Percentiles rank a stretch among this genome's conserved stretches.
These are phyloP conservation scores for Dactylonectria macrodidyma DNA, from an alignment of 2,329 filamentous ascomycete species.

Conservation along the genomic window DNA sequence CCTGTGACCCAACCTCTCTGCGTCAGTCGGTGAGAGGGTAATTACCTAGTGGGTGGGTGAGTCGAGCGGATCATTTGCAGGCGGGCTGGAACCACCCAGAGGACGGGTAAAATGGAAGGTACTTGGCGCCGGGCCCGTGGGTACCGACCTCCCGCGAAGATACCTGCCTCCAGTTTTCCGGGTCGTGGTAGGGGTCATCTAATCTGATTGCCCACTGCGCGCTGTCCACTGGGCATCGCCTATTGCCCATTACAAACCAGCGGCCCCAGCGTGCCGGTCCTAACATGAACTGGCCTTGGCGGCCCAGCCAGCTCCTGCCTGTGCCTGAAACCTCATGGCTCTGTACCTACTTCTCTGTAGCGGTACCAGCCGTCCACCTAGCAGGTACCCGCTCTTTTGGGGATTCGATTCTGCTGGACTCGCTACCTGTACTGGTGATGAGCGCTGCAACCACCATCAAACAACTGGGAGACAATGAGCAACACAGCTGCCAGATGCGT, in stretches of 20 bases:
- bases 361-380: conserved; percentile 10
- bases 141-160: conserved; percentile 23
- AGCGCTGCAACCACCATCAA: conserved; percentile 9
- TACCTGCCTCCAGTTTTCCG: conserved; percentile 21
- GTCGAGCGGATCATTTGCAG: not conserved
- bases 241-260: conserved; percentile 29
- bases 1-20: not conserved
- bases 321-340: conserved; percentile 25
- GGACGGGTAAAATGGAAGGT: conserved; percentile 18
- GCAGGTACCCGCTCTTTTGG: conserved; percentile 4
- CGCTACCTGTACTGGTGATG: not conserved
- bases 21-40: conserved; percentile 1
- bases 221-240: conserved; percentile 4
- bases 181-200: conserved; percentile 12
- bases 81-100: conserved; percentile 13
- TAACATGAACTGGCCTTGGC: not conserved
- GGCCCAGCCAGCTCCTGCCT: conserved; percentile 17
- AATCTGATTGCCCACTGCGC: conserved; percentile 16
- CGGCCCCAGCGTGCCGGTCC: conserved; percentile 3
- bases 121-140: conserved; percentile 14
- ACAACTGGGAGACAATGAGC: conserved; percentile 4
- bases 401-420: conserved; percentile 2
- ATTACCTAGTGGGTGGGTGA: not conserved
- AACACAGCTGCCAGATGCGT: not conserved
- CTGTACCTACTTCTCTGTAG: conserved; percentile 16